Percentiles rank a stretch among this genome's conserved stretches.
Evolutionary conservation across 148 eudicot species (phyloP).

Genomic region (Oxyria digyna): DNA sequence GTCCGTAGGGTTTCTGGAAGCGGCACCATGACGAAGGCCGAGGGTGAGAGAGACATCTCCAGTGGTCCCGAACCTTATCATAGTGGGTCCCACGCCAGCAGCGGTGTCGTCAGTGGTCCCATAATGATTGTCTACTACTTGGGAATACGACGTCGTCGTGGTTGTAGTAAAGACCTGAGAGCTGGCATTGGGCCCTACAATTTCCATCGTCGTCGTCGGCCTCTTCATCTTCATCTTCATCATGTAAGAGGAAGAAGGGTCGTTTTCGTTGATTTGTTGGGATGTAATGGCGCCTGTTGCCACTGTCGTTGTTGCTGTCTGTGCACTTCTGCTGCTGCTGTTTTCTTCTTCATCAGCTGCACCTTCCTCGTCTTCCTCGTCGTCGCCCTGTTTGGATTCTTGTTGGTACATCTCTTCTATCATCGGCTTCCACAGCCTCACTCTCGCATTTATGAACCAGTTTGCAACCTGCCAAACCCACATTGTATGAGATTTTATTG

Average conservation of each 20-base stretch:
- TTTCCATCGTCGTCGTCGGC: neutral
- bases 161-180: neutral
- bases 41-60: conserved; percentile 23
- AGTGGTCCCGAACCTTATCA: conserved; percentile 19
- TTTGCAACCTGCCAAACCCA: conserved; percentile 69
- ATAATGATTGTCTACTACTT: neutral
- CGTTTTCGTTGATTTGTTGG: neutral
- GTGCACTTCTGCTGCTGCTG: neutral
- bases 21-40: conserved; percentile 19
- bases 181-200: neutral
- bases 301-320: neutral
- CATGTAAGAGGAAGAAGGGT: neutral
- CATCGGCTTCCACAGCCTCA: conserved; percentile 79
- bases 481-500: too few relatives aligned
- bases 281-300: neutral
- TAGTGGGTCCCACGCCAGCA: neutral
- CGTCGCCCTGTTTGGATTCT: conserved; percentile 33
- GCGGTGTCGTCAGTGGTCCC: neutral
- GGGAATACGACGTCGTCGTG: neutral
- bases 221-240: neutral
- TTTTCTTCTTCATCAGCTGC: neutral
- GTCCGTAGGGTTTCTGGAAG: neutral
- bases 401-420: conserved; percentile 73
- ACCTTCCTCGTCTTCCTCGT: neutral
- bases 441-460: conserved; percentile 82